Base-by-base conservation (phyloP, 1,139 yeast genomes). In the Zygotorulaspora mrakii region DNA sequence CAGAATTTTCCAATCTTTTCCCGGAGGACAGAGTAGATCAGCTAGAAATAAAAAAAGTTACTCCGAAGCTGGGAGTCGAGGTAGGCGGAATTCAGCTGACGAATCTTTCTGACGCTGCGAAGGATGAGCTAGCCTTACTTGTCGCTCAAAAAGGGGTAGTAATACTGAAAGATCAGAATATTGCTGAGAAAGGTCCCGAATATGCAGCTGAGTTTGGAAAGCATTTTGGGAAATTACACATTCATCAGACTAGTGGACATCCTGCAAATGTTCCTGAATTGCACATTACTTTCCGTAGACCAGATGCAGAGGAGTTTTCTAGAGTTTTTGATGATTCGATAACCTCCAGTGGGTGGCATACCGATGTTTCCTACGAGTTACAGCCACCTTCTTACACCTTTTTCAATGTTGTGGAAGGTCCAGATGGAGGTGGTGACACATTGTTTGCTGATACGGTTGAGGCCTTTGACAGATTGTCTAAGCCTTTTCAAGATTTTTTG, bases 221-320 rank as follows among this genome's bases (percentile, higher is more conserved):
- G 37, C 73, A 79, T 59, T 82, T 72, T 62, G 89, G 89, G 10
- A 76, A 77, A 9, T 68, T 81, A 39, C 91, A 82, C 63, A 71
- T 77, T 41, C 91, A 83, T 55, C 86, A 89, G 35, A 79, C 86
- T 3, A 76, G 85, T 5, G 84, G 86, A 7, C 73, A 83, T 6
- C 89, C 89, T 24, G 65, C 66, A 42, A 73, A 66, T 40, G 66
- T 68, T 49, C 76, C 82, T 2, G 81, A 80, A 51, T 68, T 82
- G 47, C 88, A 80, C 54, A 65, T 79, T 40, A 77, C 79, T 17
- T 79, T 73, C 59, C 70, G 79, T 49, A 68, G 76, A 49, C 72
- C 76, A 18, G 71, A 70, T 50, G 66, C 66, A 27, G 49, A 52
- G 18, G 64, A 65, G 39, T 56, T 57, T 25, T 55, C 64, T 33